Conservation (phyloP, 2,329 filamentous ascomycete genomes). For the Cryphonectria nitschkei region DNA sequence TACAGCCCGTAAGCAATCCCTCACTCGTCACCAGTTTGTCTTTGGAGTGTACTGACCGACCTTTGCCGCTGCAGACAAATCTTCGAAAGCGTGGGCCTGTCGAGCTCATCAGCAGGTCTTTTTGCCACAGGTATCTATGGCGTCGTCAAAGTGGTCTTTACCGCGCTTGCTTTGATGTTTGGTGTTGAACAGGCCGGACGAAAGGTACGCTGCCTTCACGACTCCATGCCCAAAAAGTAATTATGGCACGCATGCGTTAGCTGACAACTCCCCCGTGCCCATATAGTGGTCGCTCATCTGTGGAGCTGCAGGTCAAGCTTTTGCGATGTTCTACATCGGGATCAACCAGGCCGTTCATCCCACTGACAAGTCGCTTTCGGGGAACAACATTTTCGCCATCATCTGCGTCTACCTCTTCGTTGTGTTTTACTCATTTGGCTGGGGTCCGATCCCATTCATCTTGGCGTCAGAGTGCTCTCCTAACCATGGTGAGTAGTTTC, state of each 20-base stretch:
- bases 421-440: conserved; percentile 39
- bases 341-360: conserved; percentile 37
- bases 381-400: conserved; percentile 50
- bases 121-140: conserved; percentile 78
- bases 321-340: conserved; percentile 49
- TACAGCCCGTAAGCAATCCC: conserved; percentile 42
- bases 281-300: conserved; percentile 52
- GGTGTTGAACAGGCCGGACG: conserved; percentile 28
- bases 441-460: conserved; percentile 36
- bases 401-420: conserved; percentile 50
- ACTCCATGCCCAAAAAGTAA: conserved; percentile 35
- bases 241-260: neutral
- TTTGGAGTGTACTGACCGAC: conserved; percentile 32
- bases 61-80: conserved; percentile 44
- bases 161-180: conserved; percentile 26
- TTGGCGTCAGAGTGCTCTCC: conserved; percentile 34
- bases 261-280: conserved; percentile 47
- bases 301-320: conserved; percentile 44
- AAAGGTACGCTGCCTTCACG: conserved; percentile 37
- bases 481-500: conserved; percentile 28
- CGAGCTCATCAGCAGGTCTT: conserved; percentile 58
- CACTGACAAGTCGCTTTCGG: conserved; percentile 38
- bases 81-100: conserved; percentile 67
- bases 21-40: conserved; percentile 16
- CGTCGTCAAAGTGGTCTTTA: conserved; percentile 65